Conservation (phyloP, 768 basidiomycete genomes). For the Phlebiopsis flavidoalba region DNA sequence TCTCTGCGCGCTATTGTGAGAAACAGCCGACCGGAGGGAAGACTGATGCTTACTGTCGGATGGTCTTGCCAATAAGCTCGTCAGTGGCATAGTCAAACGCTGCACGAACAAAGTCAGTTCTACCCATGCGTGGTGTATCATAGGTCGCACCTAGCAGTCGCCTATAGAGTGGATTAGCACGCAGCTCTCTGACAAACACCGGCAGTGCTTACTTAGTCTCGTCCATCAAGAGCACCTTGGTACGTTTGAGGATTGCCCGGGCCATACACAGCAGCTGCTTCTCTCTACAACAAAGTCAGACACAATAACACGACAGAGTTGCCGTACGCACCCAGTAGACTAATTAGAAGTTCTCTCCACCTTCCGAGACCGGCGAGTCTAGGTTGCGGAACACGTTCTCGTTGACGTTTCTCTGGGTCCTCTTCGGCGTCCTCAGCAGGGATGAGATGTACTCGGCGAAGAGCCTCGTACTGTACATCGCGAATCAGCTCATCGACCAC, state of each 20-base stretch:
- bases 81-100: constrained; percentile 87
- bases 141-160: constrained; percentile 53
- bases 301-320: constrained; percentile 7
- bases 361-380: constrained; percentile 73
- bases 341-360: constrained; percentile 90
- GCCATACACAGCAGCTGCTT: constrained; percentile 91
- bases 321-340: constrained; percentile 58
- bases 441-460: constrained; percentile 81
- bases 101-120: constrained; percentile 16
- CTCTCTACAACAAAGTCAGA: constrained; percentile 38
- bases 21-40: constrained; percentile 30
- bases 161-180: constrained; percentile 30
- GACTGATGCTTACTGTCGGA: constrained; percentile 55
- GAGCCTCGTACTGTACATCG: constrained; percentile 61
- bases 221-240: constrained; percentile 80
- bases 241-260: constrained; percentile 73
- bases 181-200: not conserved
- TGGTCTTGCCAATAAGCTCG: constrained; percentile 79
- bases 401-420: constrained; percentile 48
- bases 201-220: constrained; percentile 49
- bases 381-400: constrained; percentile 72
- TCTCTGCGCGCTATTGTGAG: constrained; percentile 36
- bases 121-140: not conserved
- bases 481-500: not conserved
- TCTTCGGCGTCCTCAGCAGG: constrained; percentile 48